These are phyloP conservation scores for Annulohypoxylon maeteangense DNA, from an alignment of 495 filamentous ascomycete genomes.

Conservation along the genomic window DNA sequence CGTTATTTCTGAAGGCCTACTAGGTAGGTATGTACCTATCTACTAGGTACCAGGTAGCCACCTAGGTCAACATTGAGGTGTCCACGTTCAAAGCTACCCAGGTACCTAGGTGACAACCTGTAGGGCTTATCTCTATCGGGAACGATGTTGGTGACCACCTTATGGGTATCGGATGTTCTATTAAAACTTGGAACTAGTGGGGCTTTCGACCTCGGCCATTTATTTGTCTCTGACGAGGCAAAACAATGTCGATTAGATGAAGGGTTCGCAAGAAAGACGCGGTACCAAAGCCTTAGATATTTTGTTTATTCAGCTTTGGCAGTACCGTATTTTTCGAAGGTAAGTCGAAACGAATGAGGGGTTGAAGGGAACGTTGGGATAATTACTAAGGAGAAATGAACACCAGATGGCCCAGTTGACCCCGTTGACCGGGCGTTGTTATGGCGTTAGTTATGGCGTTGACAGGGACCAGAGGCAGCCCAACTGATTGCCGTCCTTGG, in stretches of 20 bases:
- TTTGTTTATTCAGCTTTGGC: background rate
- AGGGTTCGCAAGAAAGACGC: slow-evolving; percentile 15
- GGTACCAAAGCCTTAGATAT: slow-evolving; percentile 8
- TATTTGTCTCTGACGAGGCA: slow-evolving; percentile 25
- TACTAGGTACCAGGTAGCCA: background rate
- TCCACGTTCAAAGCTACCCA: background rate
- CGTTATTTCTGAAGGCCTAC: background rate
- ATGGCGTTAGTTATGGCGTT: background rate
- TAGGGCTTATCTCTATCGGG: slow-evolving; percentile 30
- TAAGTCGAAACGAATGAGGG: slow-evolving; percentile 40
- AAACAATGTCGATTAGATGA: slow-evolving; percentile 36
- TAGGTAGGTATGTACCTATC: too few relatives aligned
- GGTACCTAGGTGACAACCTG: slow-evolving; percentile 7
- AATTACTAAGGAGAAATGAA: slow-evolving; percentile 18
- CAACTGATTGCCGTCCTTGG: slow-evolving; percentile 15
- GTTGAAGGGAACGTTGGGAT: slow-evolving; percentile 26
- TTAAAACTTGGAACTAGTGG: slow-evolving; percentile 26
- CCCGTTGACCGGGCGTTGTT: background rate
- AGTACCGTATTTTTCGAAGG: slow-evolving; percentile 38
- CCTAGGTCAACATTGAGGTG: background rate
- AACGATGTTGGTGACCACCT: slow-evolving; percentile 4
- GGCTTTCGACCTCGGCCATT: slow-evolving; percentile 23
- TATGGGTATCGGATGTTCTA: slow-evolving; percentile 2
- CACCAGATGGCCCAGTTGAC: background rate
- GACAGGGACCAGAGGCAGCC: slow-evolving; percentile 25